A percentile compares a stretch with the other conserved stretches of the same genome.
Conservation (phyloP, 2,329 filamentous ascomycete genomes). For the Beauveria pseudobassiana region DNA sequence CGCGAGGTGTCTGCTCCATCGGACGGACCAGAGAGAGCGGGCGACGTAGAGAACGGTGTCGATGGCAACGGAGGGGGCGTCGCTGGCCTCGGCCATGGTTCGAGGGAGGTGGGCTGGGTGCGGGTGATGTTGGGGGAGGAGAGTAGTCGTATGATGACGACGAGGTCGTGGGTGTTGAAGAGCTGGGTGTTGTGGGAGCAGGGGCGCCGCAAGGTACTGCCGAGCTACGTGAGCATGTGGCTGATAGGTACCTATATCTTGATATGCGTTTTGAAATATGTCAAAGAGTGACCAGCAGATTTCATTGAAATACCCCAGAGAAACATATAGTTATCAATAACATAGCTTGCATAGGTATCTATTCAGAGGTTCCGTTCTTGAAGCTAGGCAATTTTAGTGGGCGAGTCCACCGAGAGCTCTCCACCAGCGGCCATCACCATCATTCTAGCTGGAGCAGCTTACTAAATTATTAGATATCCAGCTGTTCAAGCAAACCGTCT, state of each 20-base stretch:
- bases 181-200: background rate
- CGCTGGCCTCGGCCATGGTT: slow-evolving; percentile 11
- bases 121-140: background rate
- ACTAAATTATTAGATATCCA: no score
- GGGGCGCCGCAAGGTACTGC: background rate
- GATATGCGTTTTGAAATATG: no score
- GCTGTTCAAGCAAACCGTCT: background rate
- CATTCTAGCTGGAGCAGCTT: background rate
- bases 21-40: slow-evolving; percentile 16
- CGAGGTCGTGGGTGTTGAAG: background rate
- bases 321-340: no score
- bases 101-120: background rate
- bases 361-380: background rate
- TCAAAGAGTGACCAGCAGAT: no score
- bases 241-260: no score
- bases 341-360: no score
- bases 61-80: slow-evolving; percentile 21
- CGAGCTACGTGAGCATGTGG: background rate
- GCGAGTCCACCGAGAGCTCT: background rate
- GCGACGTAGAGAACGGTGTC: slow-evolving; percentile 17
- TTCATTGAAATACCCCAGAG: no score
- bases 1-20: slow-evolving; percentile 20
- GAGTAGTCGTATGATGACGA: background rate
- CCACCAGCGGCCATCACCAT: background rate
- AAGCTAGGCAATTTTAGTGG: background rate